Evolutionary conservation across 169 alveolate genomes (phyloP), one percentile per base, ranked within the genome.

Genomic region (Theileria orientalis): DNA sequence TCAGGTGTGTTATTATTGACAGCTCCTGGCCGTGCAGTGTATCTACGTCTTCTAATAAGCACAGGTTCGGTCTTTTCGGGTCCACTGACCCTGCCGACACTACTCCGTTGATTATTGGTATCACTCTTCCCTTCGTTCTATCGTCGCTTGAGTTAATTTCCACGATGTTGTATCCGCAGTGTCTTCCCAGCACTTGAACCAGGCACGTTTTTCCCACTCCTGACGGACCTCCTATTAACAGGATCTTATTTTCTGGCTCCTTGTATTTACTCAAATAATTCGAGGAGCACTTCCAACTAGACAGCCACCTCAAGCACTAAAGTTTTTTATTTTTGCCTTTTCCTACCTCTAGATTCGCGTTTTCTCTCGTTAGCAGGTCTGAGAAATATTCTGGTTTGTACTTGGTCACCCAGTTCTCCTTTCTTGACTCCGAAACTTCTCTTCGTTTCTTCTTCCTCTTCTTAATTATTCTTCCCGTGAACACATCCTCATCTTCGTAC

Each of bases 111-210:
- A 90, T 79, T 40, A 73, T 73, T 16, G 93, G 90, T 8, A 85
- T 67, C 2, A 87, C 25, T 46, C 87, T 69, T 21, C 76, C 90
- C 73, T 96, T 96, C 70, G 94, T 94, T 76, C 99, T 87, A 51
- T 94, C 97, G 69, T 96, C 99, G 74, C 98, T 92, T 2, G 99
- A 99, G 87, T 97, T 97, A 67, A 96, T 91, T 83, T 96, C 99
- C 23, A 94, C 88, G 19, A 96, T 91, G 70, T 95, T 92, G 86
- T 90, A 97, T 23, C 98, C 97, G 51, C 94, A 90, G 75, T 93
- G 89, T 62, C 91, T 86, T 0, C 98, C 95, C 0, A 89, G 66
- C 9, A 89, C 91, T 70, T 83, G 69, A 7, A 89, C 86, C 51
- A 89, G 54, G 2, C 90, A 71, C 9, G 93, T 77, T 62, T 89